Base-by-base conservation (phyloP, 768 basidiomycete species). In the Kwoniella sp. region DNA sequence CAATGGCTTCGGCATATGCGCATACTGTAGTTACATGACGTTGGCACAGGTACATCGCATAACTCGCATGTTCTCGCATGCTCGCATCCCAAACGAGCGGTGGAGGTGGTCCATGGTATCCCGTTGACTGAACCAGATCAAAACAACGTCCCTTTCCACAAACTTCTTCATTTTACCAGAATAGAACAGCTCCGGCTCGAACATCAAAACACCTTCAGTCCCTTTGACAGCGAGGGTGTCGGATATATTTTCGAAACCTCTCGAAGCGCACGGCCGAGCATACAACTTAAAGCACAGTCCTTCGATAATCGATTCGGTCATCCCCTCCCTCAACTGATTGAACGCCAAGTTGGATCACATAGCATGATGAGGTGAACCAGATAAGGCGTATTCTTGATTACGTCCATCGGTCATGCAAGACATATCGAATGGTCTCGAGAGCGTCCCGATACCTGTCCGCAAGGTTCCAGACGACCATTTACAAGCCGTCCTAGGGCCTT, bases 391-490 rank as follows among this genome's bases (percentile, higher is more conserved):
- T n/a, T n/a, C n/a, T n/a, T n/a, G n/a, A n/a, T n/a, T n/a, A n/a
- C n/a, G n/a, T n/a, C n/a, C 34, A 13, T 34, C 13, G 34, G 34
- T 17, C 20, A 55, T 34, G 52, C 30, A 34, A 63, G 55, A 63
- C 31, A 58, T 63, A 22, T 50, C 55, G 13, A 25, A 26, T 22
- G 62, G 48, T 20, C 31, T 37, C 17, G 55, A 56, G 50, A 41
- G 53, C 31, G 28, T 55, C 28, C 55, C 23, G 47, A 63, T 57
- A 50, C 55, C 54, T 38, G 5, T 57, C 20, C 23, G 41, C 20
- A 17, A 17, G 9, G 41, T 45, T 9, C 20, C 41, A 9, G 8
- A 45, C 4, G 41, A 45, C 41, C 5, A 17, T 9, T 23, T 37
- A 13, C 17, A 22, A 20, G 34, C 22, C 37, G 9, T 52, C 25